phyloP scores from a whole-genome alignment of 2,329 filamentous ascomycete species.

The Raffaelea arxii region DNA sequence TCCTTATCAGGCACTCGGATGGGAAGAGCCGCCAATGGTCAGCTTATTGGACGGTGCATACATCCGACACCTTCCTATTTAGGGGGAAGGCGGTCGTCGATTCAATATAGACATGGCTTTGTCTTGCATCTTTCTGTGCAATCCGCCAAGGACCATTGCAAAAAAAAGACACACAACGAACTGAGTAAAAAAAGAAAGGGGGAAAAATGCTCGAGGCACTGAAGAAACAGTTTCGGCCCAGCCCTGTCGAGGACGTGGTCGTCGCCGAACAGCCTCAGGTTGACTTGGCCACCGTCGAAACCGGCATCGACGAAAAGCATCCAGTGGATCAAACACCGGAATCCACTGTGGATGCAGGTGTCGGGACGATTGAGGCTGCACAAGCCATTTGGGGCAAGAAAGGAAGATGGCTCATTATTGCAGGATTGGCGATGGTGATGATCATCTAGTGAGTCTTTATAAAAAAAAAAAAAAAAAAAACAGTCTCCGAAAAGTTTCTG shows the following conservation, averaged over 20 bases:
- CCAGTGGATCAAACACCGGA: not conserved
- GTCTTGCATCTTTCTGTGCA: no score
- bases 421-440: slow-evolving; percentile 19
- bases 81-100: no score
- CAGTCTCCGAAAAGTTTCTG: not conserved
- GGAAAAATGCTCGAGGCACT: no score
- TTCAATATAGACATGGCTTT: no score
- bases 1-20: no score
- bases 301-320: not conserved
- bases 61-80: no score
- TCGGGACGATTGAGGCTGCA: slow-evolving; percentile 44
- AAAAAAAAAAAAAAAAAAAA: not conserved
- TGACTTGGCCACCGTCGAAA: not conserved
- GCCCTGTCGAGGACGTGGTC: not conserved
- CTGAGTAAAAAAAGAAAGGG: no score
- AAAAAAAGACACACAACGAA: no score
- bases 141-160: no score
- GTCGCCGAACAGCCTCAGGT: not conserved
- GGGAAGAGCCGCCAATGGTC: no score
- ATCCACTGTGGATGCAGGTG: not conserved
- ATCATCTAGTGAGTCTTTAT: slow-evolving; percentile 12
- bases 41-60: no score
- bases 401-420: slow-evolving; percentile 12
- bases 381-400: slow-evolving; percentile 59
- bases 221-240: no score